Percentiles rank a stretch among this genome's conserved stretches.
These are phyloP conservation scores for Tetraselmis striata DNA, from an alignment of 139 green algal genomes.

Conservation along the genomic window DNA sequence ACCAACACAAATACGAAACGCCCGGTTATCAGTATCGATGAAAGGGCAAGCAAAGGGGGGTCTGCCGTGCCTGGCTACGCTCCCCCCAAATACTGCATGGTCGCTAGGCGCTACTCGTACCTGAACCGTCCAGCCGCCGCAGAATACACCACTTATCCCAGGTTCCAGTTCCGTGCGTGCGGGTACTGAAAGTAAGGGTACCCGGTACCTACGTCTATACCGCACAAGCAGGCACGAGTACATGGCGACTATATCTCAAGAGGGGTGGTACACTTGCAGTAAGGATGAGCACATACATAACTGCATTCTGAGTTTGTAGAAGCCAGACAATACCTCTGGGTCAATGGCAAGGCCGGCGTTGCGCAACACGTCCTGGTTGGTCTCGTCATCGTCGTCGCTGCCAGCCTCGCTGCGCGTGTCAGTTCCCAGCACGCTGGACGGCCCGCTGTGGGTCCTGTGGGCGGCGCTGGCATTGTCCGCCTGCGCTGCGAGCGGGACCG, in stretches of 20 bases:
- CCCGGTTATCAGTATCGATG: too few relatives aligned
- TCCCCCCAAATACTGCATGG: too few relatives aligned
- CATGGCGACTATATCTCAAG: too few relatives aligned
- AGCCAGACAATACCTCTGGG: neutral
- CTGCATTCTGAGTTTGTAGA: neutral
- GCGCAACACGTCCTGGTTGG: neutral
- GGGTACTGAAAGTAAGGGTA: too few relatives aligned
- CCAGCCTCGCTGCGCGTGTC: neutral
- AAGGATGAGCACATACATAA: neutral
- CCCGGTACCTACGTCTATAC: too few relatives aligned
- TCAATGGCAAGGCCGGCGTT: neutral
- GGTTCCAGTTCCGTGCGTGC: too few relatives aligned
- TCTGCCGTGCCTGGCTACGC: too few relatives aligned
- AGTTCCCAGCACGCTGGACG: neutral
- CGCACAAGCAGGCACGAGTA: too few relatives aligned
- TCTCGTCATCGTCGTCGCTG: neutral
- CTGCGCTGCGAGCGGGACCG: neutral
- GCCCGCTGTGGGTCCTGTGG: neutral
- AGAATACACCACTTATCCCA: too few relatives aligned
- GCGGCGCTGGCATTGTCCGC: neutral
- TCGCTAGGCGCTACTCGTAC: too few relatives aligned
- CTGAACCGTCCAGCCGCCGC: too few relatives aligned
- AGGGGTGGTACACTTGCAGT: neutral
- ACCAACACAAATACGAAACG: neutral
- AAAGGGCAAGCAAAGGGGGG: too few relatives aligned